Evolutionary conservation across 139 green algal genomes (phyloP).

Genomic region (Chlorokybus atmophyticus): DNA sequence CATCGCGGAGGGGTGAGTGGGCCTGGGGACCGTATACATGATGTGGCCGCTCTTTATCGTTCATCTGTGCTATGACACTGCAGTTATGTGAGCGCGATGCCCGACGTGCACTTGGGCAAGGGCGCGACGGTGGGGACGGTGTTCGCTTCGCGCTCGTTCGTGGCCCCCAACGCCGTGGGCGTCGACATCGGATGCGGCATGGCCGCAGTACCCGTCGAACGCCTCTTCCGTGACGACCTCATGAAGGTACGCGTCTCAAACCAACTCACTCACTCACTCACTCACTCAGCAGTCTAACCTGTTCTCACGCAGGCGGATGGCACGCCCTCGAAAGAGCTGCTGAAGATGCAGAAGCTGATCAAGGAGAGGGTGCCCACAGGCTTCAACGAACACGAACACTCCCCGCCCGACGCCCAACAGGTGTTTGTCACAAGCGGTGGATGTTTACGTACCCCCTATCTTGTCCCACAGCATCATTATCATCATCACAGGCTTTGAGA

Average conservation of each 20-base stretch:
- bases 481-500: too few species aligned
- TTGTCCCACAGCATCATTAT: too few species aligned
- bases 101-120: slow-evolving; percentile 32
- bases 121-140: slow-evolving; percentile 30
- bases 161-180: slow-evolving; percentile 30
- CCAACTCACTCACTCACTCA: too few species aligned
- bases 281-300: too few species aligned
- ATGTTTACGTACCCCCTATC: too few species aligned
- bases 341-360: background rate
- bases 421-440: too few species aligned
- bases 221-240: too few species aligned
- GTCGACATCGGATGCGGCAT: slow-evolving; percentile 36
- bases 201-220: slow-evolving; percentile 25
- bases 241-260: too few species aligned
- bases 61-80: too few species aligned
- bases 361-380: background rate
- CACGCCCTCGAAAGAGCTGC: slow-evolving; percentile 3
- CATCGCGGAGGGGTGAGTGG: background rate
- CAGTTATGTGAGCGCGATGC: slow-evolving; percentile 32
- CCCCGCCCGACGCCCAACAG: background rate
- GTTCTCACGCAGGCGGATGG: too few species aligned
- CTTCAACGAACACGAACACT: background rate
- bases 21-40: too few species aligned
- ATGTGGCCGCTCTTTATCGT: too few species aligned
- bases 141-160: slow-evolving; percentile 26